A percentile compares a stretch with the other conserved stretches of the same genome.
Conservation (phyloP, 2,329 filamentous ascomycete species). For the Aspergillus versicolor region DNA sequence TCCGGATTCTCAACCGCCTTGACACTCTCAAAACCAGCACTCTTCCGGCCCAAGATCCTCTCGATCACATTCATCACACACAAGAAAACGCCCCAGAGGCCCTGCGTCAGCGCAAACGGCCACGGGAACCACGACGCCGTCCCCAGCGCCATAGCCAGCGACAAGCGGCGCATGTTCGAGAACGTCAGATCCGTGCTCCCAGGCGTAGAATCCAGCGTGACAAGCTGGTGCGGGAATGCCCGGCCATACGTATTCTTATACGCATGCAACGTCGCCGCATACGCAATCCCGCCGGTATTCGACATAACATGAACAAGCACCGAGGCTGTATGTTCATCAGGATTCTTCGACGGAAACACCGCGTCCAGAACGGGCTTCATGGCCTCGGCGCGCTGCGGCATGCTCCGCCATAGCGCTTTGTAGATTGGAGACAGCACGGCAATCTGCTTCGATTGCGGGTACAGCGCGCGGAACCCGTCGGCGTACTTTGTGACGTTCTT, state of each 20-base stretch:
- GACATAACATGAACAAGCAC: slow-evolving; percentile 6
- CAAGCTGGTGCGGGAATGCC: slow-evolving; percentile 1
- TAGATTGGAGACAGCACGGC: background rate
- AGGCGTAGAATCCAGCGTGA: slow-evolving; percentile 1
- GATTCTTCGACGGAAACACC: background rate
- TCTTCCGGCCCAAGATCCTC: background rate
- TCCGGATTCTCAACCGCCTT: background rate
- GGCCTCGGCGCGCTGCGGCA: background rate
- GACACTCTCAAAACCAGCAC: background rate
- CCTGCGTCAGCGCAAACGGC: background rate
- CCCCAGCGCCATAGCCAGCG: slow-evolving; percentile 6
- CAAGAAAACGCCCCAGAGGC: background rate
- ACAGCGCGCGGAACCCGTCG: background rate
- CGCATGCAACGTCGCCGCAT: background rate
- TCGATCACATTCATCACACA: background rate
- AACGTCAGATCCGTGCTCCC: slow-evolving; percentile 4
- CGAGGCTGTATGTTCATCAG: background rate
- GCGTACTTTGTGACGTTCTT: slow-evolving; percentile 7
- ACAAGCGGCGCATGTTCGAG: background rate
- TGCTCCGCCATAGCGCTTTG: background rate
- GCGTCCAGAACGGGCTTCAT: slow-evolving; percentile 3
- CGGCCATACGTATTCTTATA: background rate
- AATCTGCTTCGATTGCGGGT: background rate
- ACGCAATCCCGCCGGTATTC: slow-evolving; percentile 2
- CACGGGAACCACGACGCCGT: slow-evolving; percentile 1